Percentiles rank a stretch among this genome's conserved stretches.
phyloP scores from a whole-genome alignment of 1,139 yeast species.

The Fermentozyma sake region DNA sequence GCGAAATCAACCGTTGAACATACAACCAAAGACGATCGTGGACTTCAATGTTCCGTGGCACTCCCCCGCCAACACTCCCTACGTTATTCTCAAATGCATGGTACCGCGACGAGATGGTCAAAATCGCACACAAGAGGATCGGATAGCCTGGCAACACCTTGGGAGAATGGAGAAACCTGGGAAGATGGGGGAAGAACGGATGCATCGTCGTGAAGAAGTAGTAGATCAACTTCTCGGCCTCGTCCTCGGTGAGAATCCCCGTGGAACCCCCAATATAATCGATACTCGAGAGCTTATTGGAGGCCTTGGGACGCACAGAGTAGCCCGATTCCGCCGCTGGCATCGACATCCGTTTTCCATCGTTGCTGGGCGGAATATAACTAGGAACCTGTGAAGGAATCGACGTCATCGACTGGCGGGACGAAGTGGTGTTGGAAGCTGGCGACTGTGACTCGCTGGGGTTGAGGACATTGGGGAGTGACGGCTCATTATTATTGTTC shows the following conservation, averaged over 20 bases:
- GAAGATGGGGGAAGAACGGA: constrained; percentile 87
- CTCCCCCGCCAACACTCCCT: constrained; percentile 22
- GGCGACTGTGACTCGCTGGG: too few species aligned
- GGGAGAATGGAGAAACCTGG: constrained; percentile 65
- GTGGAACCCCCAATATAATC: constrained; percentile 59
- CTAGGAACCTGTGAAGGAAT: constrained; percentile 10
- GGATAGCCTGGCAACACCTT: constrained; percentile 73
- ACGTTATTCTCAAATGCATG: constrained; percentile 47
- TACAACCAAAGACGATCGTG: constrained; percentile 82
- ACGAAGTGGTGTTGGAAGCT: neutral
- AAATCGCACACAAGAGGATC: constrained; percentile 69
- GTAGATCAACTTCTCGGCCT: constrained; percentile 60
- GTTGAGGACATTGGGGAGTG: too few species aligned
- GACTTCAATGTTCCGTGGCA: constrained; percentile 51
- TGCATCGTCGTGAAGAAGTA: constrained; percentile 76
- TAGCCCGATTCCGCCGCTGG: constrained; percentile 48
- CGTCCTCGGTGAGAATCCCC: constrained; percentile 60
- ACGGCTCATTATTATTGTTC: neutral
- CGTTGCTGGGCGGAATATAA: constrained; percentile 8
- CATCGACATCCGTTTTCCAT: constrained; percentile 20
- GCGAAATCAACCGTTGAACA: constrained; percentile 77
- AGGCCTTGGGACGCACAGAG: constrained; percentile 51
- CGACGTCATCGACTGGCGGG: neutral
- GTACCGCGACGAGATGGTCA: constrained; percentile 77
- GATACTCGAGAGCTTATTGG: constrained; percentile 50